Evolutionary conservation across 2,329 filamentous ascomycete species (phyloP).

Genomic region (Arthrobotrys iridis): DNA sequence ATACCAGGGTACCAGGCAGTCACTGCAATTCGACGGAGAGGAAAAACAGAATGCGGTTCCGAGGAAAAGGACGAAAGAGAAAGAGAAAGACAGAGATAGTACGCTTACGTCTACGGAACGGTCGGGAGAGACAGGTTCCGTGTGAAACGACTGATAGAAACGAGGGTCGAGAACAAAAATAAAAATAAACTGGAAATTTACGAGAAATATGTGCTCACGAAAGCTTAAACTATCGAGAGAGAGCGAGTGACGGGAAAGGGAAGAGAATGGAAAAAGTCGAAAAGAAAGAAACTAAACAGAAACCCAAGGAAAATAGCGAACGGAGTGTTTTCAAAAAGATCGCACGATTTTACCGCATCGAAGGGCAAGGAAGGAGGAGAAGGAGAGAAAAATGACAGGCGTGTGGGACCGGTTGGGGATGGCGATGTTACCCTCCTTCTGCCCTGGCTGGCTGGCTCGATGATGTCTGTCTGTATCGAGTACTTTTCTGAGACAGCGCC

Average conservation of each 20-base stretch:
- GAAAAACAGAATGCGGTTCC: constrained; percentile 11
- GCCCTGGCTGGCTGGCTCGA: constrained; percentile 4
- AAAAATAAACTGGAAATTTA: not conserved
- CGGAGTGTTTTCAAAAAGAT: constrained; percentile 9
- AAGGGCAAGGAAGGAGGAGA: constrained; percentile 33
- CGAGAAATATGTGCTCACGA: constrained; percentile 14
- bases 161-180: not conserved
- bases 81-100: constrained; percentile 13
- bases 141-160: constrained; percentile 10
- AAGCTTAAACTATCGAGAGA: constrained; percentile 7
- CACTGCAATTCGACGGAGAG: constrained; percentile 7
- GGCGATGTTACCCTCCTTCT: constrained; percentile 45
- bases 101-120: constrained; percentile 14
- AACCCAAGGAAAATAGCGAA: constrained; percentile 22
- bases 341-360: constrained; percentile 38
- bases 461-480: constrained; percentile 17
- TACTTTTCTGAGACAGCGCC: constrained; percentile 12
- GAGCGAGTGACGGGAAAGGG: constrained; percentile 29
- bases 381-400: constrained; percentile 1
- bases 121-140: constrained; percentile 19
- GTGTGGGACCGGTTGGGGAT: constrained; percentile 5
- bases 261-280: constrained; percentile 2
- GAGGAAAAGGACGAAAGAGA: constrained; percentile 5
- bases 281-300: not conserved
- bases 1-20: constrained; percentile 10